Evolutionary conservation across 352 stramenopile species (phyloP), one percentile per base, ranked within the genome.

Genomic region (Vaucheria bursata): DNA sequence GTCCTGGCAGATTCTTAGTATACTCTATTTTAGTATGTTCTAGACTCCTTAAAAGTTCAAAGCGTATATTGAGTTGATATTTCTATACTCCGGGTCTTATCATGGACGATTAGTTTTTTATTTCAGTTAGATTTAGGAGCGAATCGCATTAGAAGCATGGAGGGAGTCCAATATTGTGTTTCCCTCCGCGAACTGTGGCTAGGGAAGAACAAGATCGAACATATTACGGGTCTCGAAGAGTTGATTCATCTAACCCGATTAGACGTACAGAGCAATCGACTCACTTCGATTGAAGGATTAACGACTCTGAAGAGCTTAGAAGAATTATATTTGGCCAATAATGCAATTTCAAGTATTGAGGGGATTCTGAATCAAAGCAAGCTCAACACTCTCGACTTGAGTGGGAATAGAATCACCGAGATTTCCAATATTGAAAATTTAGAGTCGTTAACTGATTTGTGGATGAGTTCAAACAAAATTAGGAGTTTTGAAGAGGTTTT

Each of bases 241-340:
- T 86, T 98, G 0, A 88, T 82, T 1, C 96, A 95, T 73, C 85
- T 99, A 25, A 89, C 85, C 69, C 79, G 86, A 64, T 81, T 94
- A 0, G 89, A 93, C 79, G 80, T 94, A 18, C 89, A 99, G 88
- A 97, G 91, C 84, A 99, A 99, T 85, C 93, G 75, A 53, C 80
- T 99, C 36, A 90, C 93, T 4, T 87, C 82, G 45, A 91, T 98
- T 35, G 85, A 95, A 71, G 93, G 94, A 8, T 87, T 98, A 34
- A 84, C 88, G 1, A 80, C 85, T 38, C 93, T 95, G 64, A 87
- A 85, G 8, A 79, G 83, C 37, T 86, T 99, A 36, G 91, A 97
- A 85, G 96, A 99, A 86, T 86, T 99, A 1, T 99, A 98, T 78
- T 82, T 99, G 71, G 95, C 92, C 73, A 92, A 97, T 85, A 98